A percentile compares a stretch with the other conserved stretches of the same genome.
Evolutionary conservation across 2,329 filamentous ascomycete species (phyloP).

Genomic region (Ascosphaera apis): DNA sequence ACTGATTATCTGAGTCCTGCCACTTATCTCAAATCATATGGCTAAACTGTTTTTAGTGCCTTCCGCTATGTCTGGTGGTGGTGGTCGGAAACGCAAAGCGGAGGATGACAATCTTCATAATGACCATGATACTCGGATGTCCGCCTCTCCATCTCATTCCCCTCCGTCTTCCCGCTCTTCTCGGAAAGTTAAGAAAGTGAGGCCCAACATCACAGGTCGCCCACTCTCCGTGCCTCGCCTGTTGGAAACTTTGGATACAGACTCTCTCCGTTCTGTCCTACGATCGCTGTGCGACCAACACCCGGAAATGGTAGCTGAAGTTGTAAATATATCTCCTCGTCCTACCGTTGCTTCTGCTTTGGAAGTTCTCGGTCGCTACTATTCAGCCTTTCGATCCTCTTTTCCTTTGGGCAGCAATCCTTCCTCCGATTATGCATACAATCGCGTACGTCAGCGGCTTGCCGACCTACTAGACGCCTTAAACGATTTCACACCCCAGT

Average conservation of each 20-base stretch:
- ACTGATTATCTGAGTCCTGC: constrained; percentile 4
- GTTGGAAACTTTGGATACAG: constrained; percentile 77
- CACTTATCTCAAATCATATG: constrained; percentile 8
- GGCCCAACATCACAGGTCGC: constrained; percentile 45
- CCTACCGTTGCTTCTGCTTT: constrained; percentile 64
- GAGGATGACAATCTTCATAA: constrained; percentile 35
- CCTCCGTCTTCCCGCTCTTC: constrained; percentile 43
- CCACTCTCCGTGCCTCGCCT: constrained; percentile 49
- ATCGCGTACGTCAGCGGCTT: constrained; percentile 65
- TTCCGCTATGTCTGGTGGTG: constrained; percentile 18
- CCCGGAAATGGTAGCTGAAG: constrained; percentile 63
- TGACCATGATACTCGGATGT: constrained; percentile 62
- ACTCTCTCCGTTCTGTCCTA: constrained; percentile 66
- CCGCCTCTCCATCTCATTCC: constrained; percentile 63
- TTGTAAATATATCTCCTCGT: constrained; percentile 63
- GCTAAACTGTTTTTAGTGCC: constrained; percentile 9
- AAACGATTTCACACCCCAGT: constrained; percentile 86
- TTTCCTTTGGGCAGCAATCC: constrained; percentile 70
- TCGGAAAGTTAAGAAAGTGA: constrained; percentile 45
- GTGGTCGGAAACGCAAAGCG: constrained; percentile 63
- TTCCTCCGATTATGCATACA: constrained; percentile 82
- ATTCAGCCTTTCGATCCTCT: constrained; percentile 50
- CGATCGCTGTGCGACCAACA: constrained; percentile 79
- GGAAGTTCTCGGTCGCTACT: constrained; percentile 60
- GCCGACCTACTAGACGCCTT: constrained; percentile 67